Base-by-base conservation (phyloP, 1,284 basidiomycete species). In the Puccinia horiana region DNA sequence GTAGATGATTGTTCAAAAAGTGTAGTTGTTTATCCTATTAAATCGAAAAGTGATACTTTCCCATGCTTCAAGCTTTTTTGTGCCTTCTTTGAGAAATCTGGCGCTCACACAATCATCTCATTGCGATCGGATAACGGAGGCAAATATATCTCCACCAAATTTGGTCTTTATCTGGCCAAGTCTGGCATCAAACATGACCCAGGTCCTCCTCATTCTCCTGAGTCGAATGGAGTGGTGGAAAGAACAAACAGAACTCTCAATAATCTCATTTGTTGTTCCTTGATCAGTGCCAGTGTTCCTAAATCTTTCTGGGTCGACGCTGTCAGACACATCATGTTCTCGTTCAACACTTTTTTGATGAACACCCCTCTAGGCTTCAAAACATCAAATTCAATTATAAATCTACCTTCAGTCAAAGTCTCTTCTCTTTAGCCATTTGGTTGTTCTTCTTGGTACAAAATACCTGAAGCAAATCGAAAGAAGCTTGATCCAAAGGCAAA, bases 61-160 rank as follows among this genome's bases (percentile, higher is more conserved):
- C 16, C 1, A 1, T 82, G 87, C 9, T 87, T 89, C 82, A 84
- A 85, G 72, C 49, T 82, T 2, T 88, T 85, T 84, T 85, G 87
- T 58, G 84, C 86, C 0, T 80, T 82, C 76, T 83, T 84, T 9
- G 84, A 87, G 74, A 84, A 83, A 32, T 72, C 83, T 29, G 83
- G 84, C 12, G 85, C 84, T 0, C 12, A 26, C 23, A 84, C 79
- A 3, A 72, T 72, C 12, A 20, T 72, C 26, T n/a, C 44, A 14
- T 18, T 77, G 0, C 56, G 40, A 1, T 23, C 56, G 1, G 58
- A 77, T 18, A 76, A 58, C 54, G 74, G 75, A 2, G 75, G 75
- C 3, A 35, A 77, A 47, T 77, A 29, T 65, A n/a, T 61, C 9
- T 61, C 54, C 23, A 77, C n/a, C 23, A 6, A 40, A 18, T 42